Evolutionary conservation across 208 protist genomes (phyloP).

Genomic region (Trypanosoma lewisi): DNA sequence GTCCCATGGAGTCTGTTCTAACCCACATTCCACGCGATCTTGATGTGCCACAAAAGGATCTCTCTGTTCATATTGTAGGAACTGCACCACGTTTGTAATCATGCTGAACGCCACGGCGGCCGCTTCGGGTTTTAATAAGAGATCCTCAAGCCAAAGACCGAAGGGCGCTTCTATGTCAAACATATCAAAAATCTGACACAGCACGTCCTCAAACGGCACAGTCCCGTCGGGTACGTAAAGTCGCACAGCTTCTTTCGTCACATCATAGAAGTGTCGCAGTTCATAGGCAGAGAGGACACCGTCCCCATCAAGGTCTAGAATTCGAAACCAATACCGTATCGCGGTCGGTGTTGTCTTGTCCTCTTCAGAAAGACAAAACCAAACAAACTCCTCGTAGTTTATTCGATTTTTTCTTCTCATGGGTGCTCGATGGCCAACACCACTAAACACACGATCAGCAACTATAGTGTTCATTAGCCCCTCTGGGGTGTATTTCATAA

Average conservation of each 20-base stretch:
- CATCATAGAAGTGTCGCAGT: slow-evolving; percentile 91
- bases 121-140: slow-evolving; percentile 78
- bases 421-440: slow-evolving; percentile 42
- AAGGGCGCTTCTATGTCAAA: slow-evolving; percentile 48
- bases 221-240: slow-evolving; percentile 60
- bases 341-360: slow-evolving; percentile 91
- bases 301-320: slow-evolving; percentile 94
- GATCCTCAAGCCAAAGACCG: slow-evolving; percentile 80
- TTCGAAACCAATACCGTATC: slow-evolving; percentile 95
- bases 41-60: slow-evolving; percentile 87
- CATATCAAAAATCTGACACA: slow-evolving; percentile 95
- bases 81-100: slow-evolving; percentile 93
- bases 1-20: slow-evolving; percentile 90
- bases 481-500: slow-evolving; percentile 83
- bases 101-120: slow-evolving; percentile 90
- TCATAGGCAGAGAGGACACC: slow-evolving; percentile 93
- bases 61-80: slow-evolving; percentile 91
- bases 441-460: slow-evolving; percentile 76
- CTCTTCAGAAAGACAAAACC: slow-evolving; percentile 95
- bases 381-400: slow-evolving; percentile 95
- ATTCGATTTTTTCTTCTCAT: slow-evolving; percentile 59
- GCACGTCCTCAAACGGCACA: slow-evolving; percentile 84
- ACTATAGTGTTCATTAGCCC: slow-evolving; percentile 79
- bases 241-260: slow-evolving; percentile 80
- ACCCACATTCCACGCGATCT: slow-evolving; percentile 58